A percentile compares a stretch with the other conserved stretches of the same genome.
Conservation (phyloP, 1,139 yeast genomes). For the Geotrichum carabidarum region DNA sequence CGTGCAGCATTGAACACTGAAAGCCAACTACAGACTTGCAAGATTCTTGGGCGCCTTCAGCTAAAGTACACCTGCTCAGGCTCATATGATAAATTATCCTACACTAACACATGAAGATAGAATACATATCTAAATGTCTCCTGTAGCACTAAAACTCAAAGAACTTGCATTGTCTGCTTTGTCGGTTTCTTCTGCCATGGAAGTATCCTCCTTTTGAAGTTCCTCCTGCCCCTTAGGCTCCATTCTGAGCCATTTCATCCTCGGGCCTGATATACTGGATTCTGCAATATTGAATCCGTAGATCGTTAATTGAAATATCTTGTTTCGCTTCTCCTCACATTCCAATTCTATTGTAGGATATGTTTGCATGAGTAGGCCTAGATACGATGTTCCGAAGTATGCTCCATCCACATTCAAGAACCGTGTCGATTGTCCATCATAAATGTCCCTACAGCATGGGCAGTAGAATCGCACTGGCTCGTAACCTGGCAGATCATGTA, state of each 20-base stretch:
- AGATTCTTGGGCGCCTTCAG: too few species aligned
- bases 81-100: too few species aligned
- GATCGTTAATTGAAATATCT: slow-evolving; percentile 62
- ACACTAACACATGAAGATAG: too few species aligned
- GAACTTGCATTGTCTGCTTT: too few species aligned
- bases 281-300: slow-evolving; percentile 86
- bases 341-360: slow-evolving; percentile 72
- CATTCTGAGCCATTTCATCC: slow-evolving; percentile 92
- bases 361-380: slow-evolving; percentile 84
- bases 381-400: slow-evolving; percentile 92
- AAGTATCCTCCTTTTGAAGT: slow-evolving; percentile 6
- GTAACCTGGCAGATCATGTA: slow-evolving; percentile 83
- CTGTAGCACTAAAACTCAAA: too few species aligned
- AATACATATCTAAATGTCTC: too few species aligned
- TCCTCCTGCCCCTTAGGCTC: slow-evolving; percentile 45
- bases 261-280: slow-evolving; percentile 71
- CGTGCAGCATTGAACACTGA: too few species aligned
- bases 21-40: too few species aligned
- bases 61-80: too few species aligned
- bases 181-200: not conserved
- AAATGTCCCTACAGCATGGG: slow-evolving; percentile 89
- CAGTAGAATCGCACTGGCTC: slow-evolving; percentile 90
- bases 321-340: slow-evolving; percentile 47
- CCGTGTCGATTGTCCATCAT: slow-evolving; percentile 78
- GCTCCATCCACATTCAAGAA: slow-evolving; percentile 91